Evolutionary conservation across 2,329 filamentous ascomycete genomes (phyloP).

Genomic region (Beauveria pseudobassiana): DNA sequence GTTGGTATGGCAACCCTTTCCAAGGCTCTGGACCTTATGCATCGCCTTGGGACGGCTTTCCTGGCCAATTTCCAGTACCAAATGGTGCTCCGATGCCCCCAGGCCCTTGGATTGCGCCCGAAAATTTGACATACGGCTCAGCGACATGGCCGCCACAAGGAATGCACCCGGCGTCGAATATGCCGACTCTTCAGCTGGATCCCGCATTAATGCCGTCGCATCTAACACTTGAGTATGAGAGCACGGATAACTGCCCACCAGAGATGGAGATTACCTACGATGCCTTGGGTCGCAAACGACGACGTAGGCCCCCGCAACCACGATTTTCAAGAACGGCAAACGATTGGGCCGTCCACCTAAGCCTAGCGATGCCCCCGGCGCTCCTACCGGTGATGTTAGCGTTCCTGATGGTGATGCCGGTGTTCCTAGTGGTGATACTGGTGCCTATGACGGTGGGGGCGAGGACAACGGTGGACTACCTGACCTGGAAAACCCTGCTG

Average conservation of each 20-base stretch:
- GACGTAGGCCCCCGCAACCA: not conserved
- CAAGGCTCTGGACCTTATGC: not conserved
- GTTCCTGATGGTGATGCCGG: too few relatives aligned
- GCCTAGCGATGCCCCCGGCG: not conserved
- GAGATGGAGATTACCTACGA: not conserved
- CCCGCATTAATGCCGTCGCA: not conserved
- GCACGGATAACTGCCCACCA: not conserved
- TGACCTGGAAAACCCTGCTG: not conserved
- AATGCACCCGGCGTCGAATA: not conserved
- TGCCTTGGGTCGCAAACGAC: not conserved
- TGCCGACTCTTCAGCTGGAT: not conserved
- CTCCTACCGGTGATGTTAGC: not conserved
- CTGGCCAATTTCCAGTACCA: not conserved
- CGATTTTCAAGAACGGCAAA: constrained; percentile 10
- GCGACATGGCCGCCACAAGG: not conserved
- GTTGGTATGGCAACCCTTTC: constrained; percentile 5
- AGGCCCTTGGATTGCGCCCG: not conserved
- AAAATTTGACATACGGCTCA: not conserved
- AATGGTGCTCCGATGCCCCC: not conserved
- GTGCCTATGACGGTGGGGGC: constrained; percentile 8
- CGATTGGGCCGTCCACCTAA: constrained; percentile 9
- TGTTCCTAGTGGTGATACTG: not conserved
- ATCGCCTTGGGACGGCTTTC: not conserved
- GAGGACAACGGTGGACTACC: not conserved
- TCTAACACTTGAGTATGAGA: not conserved